Percentiles rank a stretch among this genome's conserved stretches.
Evolutionary conservation across 2,329 filamentous ascomycete species (phyloP).

Genomic region (Didymella pinodella): DNA sequence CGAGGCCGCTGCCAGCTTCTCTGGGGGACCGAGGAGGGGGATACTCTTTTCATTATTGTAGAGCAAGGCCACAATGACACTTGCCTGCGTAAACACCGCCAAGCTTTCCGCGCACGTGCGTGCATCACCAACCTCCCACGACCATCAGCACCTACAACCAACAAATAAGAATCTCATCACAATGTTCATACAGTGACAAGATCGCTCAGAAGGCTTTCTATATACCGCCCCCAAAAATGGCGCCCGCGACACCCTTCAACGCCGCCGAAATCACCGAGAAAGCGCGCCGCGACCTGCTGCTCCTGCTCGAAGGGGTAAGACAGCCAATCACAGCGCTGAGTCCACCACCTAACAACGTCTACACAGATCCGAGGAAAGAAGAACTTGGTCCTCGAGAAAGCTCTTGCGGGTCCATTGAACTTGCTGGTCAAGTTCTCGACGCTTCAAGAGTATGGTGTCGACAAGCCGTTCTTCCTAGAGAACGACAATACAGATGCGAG

Average conservation of each 20-base stretch:
- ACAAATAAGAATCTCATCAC: slow-evolving; percentile 1
- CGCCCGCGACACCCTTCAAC: slow-evolving; percentile 74
- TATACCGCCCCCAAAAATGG: slow-evolving; percentile 58
- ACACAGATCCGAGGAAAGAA: slow-evolving; percentile 95
- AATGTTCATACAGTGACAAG: slow-evolving; percentile 7
- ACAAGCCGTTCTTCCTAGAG: slow-evolving; percentile 96
- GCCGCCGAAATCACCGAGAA: slow-evolving; percentile 79
- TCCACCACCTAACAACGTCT: slow-evolving; percentile 43
- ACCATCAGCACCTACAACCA: slow-evolving; percentile 8
- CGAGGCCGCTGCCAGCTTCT: background rate
- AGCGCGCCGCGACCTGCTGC: slow-evolving; percentile 86
- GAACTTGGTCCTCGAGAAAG: slow-evolving; percentile 92
- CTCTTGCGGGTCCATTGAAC: slow-evolving; percentile 86
- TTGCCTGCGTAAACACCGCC: slow-evolving; percentile 8
- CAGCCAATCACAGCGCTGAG: slow-evolving; percentile 43
- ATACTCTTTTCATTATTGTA: background rate
- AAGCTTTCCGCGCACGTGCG: slow-evolving; percentile 23
- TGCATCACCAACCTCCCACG: slow-evolving; percentile 15
- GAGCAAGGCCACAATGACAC: background rate
- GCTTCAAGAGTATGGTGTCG: slow-evolving; percentile 95
- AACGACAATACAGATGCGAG: slow-evolving; percentile 94
- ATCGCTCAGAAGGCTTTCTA: background rate
- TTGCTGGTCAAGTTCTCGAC: slow-evolving; percentile 94
- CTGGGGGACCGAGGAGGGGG: background rate
- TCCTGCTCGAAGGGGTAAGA: slow-evolving; percentile 94